Evolutionary conservation across 164 flowering plant species (phyloP).

Genomic region (Berberis thunbergii): DNA sequence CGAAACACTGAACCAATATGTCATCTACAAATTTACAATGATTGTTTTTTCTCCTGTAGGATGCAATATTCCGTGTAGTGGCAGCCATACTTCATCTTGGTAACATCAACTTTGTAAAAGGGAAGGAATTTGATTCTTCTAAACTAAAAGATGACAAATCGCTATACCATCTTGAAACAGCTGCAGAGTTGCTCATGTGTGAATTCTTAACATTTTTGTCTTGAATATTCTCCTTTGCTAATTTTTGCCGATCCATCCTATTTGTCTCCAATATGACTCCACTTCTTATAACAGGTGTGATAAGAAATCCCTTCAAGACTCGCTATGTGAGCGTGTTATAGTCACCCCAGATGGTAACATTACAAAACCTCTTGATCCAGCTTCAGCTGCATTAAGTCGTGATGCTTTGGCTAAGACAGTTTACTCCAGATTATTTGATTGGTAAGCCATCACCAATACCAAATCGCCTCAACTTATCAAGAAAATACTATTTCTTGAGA

Average conservation of each 20-base stretch:
- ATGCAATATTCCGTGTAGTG: conserved; percentile 75
- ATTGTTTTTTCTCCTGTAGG: conserved; percentile 28
- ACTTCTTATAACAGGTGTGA: conserved; percentile 46
- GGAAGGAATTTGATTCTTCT: conserved; percentile 71
- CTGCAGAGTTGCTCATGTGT: conserved; percentile 71
- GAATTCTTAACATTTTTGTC: conserved; percentile 10
- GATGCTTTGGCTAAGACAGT: conserved; percentile 78
- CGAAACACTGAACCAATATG: background rate
- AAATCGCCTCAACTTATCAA: background rate
- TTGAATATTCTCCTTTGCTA: background rate
- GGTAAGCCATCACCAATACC: conserved; percentile 30
- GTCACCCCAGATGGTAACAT: conserved; percentile 82
- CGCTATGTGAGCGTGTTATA: conserved; percentile 73
- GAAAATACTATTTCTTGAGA: too few species aligned
- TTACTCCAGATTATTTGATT: conserved; percentile 76
- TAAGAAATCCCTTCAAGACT: conserved; percentile 53
- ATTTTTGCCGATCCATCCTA: background rate
- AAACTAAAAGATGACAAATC: conserved; percentile 60
- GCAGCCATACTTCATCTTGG: conserved; percentile 88
- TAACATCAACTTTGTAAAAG: conserved; percentile 60
- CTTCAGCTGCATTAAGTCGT: conserved; percentile 49
- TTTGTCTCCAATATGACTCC: conserved; percentile 1
- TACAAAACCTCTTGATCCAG: conserved; percentile 66
- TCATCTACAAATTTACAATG: background rate
- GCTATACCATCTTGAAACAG: conserved; percentile 54